These are phyloP conservation scores for Kuraishia floccosa DNA, from an alignment of 805 yeast genomes.

Conservation along the genomic window DNA sequence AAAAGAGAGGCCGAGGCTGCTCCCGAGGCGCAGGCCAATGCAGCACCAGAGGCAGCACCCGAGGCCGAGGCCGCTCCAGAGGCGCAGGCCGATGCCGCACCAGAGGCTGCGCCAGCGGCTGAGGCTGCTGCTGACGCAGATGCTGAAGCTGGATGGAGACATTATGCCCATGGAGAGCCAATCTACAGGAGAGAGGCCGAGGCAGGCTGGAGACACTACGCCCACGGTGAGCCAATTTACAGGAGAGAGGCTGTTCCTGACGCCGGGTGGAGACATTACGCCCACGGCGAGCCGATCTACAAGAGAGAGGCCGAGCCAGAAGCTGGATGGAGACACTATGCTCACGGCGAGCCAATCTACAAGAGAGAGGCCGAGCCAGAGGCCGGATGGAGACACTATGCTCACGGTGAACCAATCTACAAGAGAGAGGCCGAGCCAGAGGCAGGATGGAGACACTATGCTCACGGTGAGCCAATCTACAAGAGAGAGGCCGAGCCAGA, in stretches of 20 bases:
- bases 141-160: slow-evolving; percentile 8
- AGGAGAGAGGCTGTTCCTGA: slow-evolving; percentile 6
- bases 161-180: slow-evolving; percentile 9
- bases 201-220: slow-evolving; percentile 6
- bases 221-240: slow-evolving; percentile 10
- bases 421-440: slow-evolving; percentile 10
- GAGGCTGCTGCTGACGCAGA: slow-evolving; percentile 16
- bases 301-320: slow-evolving; percentile 10
- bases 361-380: slow-evolving; percentile 9
- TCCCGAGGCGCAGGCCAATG: slow-evolving; percentile 4
- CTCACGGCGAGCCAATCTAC: slow-evolving; percentile 4
- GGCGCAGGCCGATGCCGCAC: slow-evolving; percentile 10
- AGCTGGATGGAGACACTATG: slow-evolving; percentile 4
- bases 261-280: slow-evolving; percentile 6
- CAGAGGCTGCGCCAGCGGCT: slow-evolving; percentile 15
- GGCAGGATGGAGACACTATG: not conserved
- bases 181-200: slow-evolving; percentile 5
- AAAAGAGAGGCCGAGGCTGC: slow-evolving; percentile 4
- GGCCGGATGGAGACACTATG: slow-evolving; percentile 3
- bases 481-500: slow-evolving; percentile 9
- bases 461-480: slow-evolving; percentile 5
- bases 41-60: slow-evolving; percentile 4
- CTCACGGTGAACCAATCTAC: slow-evolving; percentile 5
- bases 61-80: slow-evolving; percentile 5
- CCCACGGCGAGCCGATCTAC: slow-evolving; percentile 5